These are phyloP conservation scores for Bothriochloa decipiens DNA, from an alignment of 176 grass and related monocot species.

Conservation along the genomic window DNA sequence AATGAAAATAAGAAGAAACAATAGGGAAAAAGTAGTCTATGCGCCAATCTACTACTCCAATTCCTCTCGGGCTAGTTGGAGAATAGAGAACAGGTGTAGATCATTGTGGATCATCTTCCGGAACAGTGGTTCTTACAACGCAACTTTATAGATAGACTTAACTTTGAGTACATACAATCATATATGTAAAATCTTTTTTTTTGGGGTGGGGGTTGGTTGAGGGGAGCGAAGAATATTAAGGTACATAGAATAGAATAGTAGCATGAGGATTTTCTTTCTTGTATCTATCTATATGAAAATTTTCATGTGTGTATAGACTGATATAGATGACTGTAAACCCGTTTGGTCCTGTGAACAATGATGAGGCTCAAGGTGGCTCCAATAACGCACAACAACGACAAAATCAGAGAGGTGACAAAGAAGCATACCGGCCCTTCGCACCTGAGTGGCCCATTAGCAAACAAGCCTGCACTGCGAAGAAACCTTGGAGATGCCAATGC, in stretches of 20 bases:
- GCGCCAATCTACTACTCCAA: too few relatives aligned
- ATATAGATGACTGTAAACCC: constrained; percentile 60
- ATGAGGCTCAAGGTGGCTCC: constrained; percentile 58
- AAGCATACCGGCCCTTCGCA: constrained; percentile 72
- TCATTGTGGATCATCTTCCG: too few relatives aligned
- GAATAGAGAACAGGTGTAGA: too few relatives aligned
- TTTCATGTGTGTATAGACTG: constrained; percentile 36
- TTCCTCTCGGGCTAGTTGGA: too few relatives aligned
- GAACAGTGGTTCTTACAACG: too few relatives aligned
- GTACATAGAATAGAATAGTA: not conserved
- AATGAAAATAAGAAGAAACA: too few relatives aligned
- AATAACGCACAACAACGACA: constrained; percentile 64
- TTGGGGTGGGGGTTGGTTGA: too few relatives aligned
- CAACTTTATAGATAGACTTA: too few relatives aligned
- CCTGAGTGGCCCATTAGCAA: constrained; percentile 44
- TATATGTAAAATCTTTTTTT: too few relatives aligned
- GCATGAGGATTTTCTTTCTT: not conserved
- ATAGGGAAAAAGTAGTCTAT: too few relatives aligned
- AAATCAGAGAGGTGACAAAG: constrained; percentile 71
- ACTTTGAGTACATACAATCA: too few relatives aligned
- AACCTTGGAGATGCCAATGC: not conserved
- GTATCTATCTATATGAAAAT: not conserved
- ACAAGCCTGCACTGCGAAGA: constrained; percentile 7
- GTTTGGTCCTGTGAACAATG: constrained; percentile 64
- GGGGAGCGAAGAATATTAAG: too few relatives aligned